Evolutionary conservation across 2,329 filamentous ascomycete species (phyloP).

Genomic region (Ilyonectria sp.): DNA sequence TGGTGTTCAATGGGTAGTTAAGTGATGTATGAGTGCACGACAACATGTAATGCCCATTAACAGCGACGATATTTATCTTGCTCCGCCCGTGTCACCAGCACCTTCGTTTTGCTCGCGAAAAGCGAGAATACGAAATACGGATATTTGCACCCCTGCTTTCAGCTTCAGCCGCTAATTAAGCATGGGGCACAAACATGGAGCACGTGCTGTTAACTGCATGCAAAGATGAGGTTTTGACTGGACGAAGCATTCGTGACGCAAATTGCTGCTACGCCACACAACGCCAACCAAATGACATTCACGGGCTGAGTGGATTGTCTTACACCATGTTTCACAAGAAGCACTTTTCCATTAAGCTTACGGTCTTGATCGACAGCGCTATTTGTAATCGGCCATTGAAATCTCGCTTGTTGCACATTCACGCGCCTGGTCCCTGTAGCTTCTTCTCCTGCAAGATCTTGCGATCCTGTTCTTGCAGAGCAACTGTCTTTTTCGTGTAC

Average conservation of each 20-base stretch:
- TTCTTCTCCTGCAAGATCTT: slow-evolving; percentile 14
- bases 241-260: background rate
- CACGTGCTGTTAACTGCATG: background rate
- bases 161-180: background rate
- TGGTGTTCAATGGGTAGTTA: background rate
- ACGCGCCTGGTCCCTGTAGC: background rate
- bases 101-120: background rate
- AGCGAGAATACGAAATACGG: slow-evolving; percentile 4
- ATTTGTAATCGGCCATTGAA: background rate
- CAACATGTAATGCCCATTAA: no score
- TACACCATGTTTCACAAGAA: background rate
- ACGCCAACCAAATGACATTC: background rate
- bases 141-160: background rate
- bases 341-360: background rate
- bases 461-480: slow-evolving; percentile 23
- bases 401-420: background rate
- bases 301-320: background rate
- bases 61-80: background rate
- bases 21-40: no score
- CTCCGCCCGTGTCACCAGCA: background rate
- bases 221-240: background rate
- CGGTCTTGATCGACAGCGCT: background rate
- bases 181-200: background rate
- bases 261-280: background rate
- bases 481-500: slow-evolving; percentile 32